phyloP scores from a whole-genome alignment of 225 moss, liverwort and hornwort genomes.

The Physcomitrellopsis africana region DNA sequence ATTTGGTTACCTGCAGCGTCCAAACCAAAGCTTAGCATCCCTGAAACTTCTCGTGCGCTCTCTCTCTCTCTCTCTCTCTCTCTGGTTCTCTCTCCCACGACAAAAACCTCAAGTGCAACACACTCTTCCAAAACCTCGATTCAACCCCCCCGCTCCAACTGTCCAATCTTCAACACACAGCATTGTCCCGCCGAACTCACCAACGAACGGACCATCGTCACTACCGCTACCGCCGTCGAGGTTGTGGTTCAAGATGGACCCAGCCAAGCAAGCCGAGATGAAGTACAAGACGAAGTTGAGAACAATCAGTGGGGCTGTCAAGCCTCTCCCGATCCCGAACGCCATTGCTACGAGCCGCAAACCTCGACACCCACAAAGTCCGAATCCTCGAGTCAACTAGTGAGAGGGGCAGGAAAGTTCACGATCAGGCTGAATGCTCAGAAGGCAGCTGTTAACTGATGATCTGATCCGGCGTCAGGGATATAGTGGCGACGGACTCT shows the following conservation, averaged over 20 bases:
- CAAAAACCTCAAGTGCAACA: no score
- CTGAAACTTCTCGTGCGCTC: neutral
- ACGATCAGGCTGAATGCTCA: neutral
- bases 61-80: no score
- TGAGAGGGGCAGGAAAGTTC: neutral
- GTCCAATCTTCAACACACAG: neutral
- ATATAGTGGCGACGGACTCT: no score
- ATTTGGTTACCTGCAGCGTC: slow-evolving; percentile 39
- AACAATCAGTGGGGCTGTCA: slow-evolving; percentile 35
- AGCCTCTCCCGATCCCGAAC: slow-evolving; percentile 31
- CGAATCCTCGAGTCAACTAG: no score
- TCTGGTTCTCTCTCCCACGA: no score
- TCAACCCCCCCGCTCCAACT: no score
- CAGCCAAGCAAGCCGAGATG: slow-evolving; percentile 36
- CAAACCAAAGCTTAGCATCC: neutral
- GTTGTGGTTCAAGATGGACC: slow-evolving; percentile 39
- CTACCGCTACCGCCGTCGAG: slow-evolving; percentile 18
- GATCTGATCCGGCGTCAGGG: no score
- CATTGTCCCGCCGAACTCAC: neutral
- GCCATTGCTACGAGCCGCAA: slow-evolving; percentile 24
- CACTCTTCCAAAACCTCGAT: no score
- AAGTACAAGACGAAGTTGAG: slow-evolving; percentile 45
- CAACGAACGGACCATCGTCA: slow-evolving; percentile 8
- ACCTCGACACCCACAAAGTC: no score
- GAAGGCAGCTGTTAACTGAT: neutral